These are phyloP conservation scores for Capronia coronata DNA, from an alignment of 2,329 filamentous ascomycete species.

Conservation along the genomic window DNA sequence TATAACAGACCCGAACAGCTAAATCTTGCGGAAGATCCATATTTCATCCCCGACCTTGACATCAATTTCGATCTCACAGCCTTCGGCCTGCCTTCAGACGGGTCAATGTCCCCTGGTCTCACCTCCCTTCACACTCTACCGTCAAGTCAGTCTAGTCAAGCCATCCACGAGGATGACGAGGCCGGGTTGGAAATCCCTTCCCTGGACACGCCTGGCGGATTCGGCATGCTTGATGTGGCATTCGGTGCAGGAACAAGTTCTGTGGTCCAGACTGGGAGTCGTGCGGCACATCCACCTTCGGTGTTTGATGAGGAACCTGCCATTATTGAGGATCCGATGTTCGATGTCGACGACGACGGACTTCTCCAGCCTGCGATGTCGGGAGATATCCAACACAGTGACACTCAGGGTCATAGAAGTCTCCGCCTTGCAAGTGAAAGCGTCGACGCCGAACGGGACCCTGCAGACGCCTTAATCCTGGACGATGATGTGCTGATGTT, in stretches of 20 bases:
- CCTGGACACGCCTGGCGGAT: conserved; percentile 39
- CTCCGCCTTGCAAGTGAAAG: neutral
- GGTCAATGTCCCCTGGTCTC: conserved; percentile 32
- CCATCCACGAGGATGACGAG: conserved; percentile 27
- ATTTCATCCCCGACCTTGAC: conserved; percentile 63
- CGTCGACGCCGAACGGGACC: neutral
- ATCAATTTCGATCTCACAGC: conserved; percentile 50
- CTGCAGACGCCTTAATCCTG: neutral
- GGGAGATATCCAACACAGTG: conserved; percentile 16
- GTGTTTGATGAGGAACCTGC: conserved; percentile 39
- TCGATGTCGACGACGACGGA: conserved; percentile 57
- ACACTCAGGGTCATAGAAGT: neutral
- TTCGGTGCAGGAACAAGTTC: conserved; percentile 37
- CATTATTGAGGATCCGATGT: conserved; percentile 48
- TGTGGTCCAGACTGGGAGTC: conserved; percentile 33
- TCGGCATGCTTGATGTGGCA: conserved; percentile 35
- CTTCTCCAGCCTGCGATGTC: conserved; percentile 43
- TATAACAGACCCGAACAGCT: conserved; percentile 70
- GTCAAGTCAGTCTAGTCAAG: conserved; percentile 32
- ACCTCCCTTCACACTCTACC: conserved; percentile 14
- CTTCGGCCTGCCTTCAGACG: conserved; percentile 36
- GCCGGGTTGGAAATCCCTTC: conserved; percentile 45
- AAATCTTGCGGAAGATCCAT: conserved; percentile 72
- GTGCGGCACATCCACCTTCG: conserved; percentile 29
- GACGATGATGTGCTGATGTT: conserved; percentile 28